These are phyloP conservation scores for Glaciozyma martinii DNA, from an alignment of 768 basidiomycete species.

Conservation along the genomic window DNA sequence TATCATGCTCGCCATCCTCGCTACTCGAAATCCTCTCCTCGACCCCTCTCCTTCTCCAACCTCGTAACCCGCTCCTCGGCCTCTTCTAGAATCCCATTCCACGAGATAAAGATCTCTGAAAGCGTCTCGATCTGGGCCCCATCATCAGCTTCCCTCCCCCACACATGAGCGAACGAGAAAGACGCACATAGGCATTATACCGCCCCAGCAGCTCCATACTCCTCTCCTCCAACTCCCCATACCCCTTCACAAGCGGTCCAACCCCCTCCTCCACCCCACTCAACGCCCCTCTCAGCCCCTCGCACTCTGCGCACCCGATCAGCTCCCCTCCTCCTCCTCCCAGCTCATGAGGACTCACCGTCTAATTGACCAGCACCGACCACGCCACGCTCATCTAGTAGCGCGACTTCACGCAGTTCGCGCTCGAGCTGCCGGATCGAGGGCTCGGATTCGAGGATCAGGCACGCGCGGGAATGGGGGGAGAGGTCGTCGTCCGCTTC, in stretches of 20 bases:
- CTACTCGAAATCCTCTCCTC: constrained; percentile 6
- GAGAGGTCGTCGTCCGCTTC: constrained; percentile 3
- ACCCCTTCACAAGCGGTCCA: constrained; percentile 25
- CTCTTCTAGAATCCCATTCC: constrained; percentile 27
- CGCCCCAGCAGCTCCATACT: constrained; percentile 7
- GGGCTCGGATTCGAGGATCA: constrained; percentile 31
- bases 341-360: too few species aligned
- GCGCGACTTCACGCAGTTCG: constrained; percentile 27
- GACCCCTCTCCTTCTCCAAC: constrained; percentile 19
- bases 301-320: constrained; percentile 13
- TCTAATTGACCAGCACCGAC: constrained; percentile 23
- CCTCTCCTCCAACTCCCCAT: constrained; percentile 9
- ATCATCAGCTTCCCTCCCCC: not conserved
- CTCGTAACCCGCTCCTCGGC: constrained; percentile 21
- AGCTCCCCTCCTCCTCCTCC: not conserved
- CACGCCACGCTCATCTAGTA: constrained; percentile 18
- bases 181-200: constrained; percentile 29
- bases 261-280: constrained; percentile 8
- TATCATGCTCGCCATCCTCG: too few species aligned
- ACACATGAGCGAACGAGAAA: too few species aligned
- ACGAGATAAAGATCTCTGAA: constrained; percentile 31
- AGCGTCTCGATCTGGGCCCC: constrained; percentile 26
- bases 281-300: constrained; percentile 12
- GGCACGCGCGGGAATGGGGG: constrained; percentile 17
- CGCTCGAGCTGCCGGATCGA: constrained; percentile 29